Base-by-base conservation (phyloP, 2,329 filamentous ascomycete genomes). In the Sclerotinia trifoliorum region DNA sequence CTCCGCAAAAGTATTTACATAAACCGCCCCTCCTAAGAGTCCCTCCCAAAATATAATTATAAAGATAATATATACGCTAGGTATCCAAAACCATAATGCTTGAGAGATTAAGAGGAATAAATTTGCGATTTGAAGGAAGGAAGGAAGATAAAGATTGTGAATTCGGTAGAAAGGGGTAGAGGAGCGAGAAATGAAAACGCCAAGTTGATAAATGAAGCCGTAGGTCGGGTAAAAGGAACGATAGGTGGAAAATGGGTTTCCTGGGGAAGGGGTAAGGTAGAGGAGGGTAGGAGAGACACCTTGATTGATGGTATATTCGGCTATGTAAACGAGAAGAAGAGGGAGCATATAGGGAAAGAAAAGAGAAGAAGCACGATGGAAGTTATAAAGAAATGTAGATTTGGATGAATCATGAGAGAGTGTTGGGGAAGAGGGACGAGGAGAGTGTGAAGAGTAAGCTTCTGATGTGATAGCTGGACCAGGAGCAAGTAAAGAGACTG, bases 301-400 rank as follows among this genome's bases (percentile, higher is more conserved):
- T 81, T 97, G 94, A 80, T 98, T 98, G 79, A 98, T 97, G 67
- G 92, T 96, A 78, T 99, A 99, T 81, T 99, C 95, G 68, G 94
- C 93, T 48, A 98, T 86, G 78, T 97, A 99, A 42, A 99, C 95
- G 21, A 98, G 81, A 46, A 98, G 84, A 19, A 99, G 84, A 0
- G 95, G 95, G 4, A 96, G 83, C 93, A 99, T 98, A 78, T 89
- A 90, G 0, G 87, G 87, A 56, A 96, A 81, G 76, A 97, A 90
- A 1, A 98, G 83, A 0, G 84, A 83, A 70, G 81, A 84, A 0
- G 90, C 87, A 5, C 92, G 89, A n/a, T 80, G 81, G 46, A 98
- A 78, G 67, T 88, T 86, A n/a, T 78, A 74, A 19, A 72, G 70
- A 29, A 88, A 78, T 39, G 67, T 74, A 24, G 67, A 39, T 61